These are phyloP conservation scores for Lentinula boryana DNA, from an alignment of 768 basidiomycete genomes.

Conservation along the genomic window DNA sequence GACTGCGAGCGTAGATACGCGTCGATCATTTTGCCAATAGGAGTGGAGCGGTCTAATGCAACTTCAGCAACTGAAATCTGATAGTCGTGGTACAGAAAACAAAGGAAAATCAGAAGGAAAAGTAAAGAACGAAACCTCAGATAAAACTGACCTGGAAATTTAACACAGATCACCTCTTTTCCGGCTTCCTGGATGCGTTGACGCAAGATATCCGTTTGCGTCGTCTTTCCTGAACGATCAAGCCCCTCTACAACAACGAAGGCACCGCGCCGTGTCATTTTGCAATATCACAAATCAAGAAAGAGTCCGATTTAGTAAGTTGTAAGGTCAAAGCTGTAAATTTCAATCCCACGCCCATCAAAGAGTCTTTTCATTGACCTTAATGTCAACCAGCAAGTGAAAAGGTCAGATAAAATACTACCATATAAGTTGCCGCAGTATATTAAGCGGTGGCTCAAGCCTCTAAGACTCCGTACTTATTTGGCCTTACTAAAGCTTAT, in stretches of 20 bases:
- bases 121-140: background rate
- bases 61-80: background rate
- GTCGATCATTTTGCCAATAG: conserved; percentile 92
- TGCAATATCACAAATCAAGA: no score
- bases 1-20: conserved; percentile 78
- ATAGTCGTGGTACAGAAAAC: background rate
- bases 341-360: background rate
- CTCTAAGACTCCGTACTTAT: no score
- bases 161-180: conserved; percentile 52
- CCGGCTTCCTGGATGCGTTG: conserved; percentile 42
- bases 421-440: no score
- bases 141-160: conserved; percentile 77
- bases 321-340: background rate
- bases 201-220: conserved; percentile 66
- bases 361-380: background rate
- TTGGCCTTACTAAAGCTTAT: no score
- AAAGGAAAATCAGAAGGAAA: background rate
- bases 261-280: conserved; percentile 42
- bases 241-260: conserved; percentile 95
- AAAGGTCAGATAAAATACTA: no score
- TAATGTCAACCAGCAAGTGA: no score
- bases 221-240: conserved; percentile 94
- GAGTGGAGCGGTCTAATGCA: conserved; percentile 77
- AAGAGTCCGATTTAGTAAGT: background rate
- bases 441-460: no score